Base-by-base conservation (phyloP, 169 alveolate species). In the Plasmodium blacklocki region DNA sequence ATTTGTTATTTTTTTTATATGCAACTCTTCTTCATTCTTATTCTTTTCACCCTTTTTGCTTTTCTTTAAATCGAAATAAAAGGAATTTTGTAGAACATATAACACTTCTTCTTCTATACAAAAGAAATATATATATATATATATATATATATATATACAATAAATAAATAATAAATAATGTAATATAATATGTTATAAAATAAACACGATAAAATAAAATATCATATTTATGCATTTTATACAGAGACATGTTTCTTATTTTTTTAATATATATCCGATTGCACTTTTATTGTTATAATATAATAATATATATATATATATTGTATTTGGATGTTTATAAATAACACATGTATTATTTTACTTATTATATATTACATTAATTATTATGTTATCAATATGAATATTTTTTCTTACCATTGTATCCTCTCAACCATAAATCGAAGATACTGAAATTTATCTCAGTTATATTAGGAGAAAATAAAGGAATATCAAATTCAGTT, bases 381-480 rank as follows among this genome's bases (percentile, higher is more conserved):
- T 18, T 60, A 60, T 11, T 54, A 60, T 18, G 47, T 64, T 26
- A 15, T 21, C 0, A 26, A 29, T 14, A 26, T 29, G 5, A 26
- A 21, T 9, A 11, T 29, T 14, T 66, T 66, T 66, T 29, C 8
- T 64, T 78, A 78, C 89, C 89, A 78, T 78, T 66, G 47, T 78
- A 60, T 49, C 89, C 89, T 23, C 29, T 68, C 26, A 64, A 29
- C 89, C 89, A 78, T 11, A 78, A 58, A 43, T 78, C 78, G 71
- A 78, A 78, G 47, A 78, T 78, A 12, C 70, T 76, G 18, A 64
- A 78, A 59, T 78, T 78, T 11, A 78, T 78, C 67, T 78, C 89
- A 19, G 89, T 78, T n/a, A 78, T 59, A 29, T 78, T 78, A 7
- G 89, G 89, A 1, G 89, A 78, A 66, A 78, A 78, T 50, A 78